These are phyloP conservation scores for Trichoderma asperellum DNA, from an alignment of 2,329 filamentous ascomycete species.

Conservation along the genomic window DNA sequence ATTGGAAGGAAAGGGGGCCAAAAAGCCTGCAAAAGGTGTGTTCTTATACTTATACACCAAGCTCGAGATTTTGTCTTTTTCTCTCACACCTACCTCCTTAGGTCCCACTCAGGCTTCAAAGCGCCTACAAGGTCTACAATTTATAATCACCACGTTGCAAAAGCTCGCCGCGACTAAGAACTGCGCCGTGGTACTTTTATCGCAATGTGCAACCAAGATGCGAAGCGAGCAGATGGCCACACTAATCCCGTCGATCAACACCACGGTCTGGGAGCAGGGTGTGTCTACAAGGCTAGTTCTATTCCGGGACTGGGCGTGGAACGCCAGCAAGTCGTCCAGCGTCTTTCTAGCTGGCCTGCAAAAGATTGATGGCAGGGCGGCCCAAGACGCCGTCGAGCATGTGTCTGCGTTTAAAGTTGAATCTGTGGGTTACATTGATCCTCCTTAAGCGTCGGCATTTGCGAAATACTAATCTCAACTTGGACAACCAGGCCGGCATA, in stretches of 20 bases:
- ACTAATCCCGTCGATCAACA: conserved; percentile 74
- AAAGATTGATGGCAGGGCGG: conserved; percentile 62
- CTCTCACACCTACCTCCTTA: conserved; percentile 32
- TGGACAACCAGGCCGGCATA: conserved; percentile 48
- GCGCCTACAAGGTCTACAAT: conserved; percentile 58
- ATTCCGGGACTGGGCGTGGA: conserved; percentile 75
- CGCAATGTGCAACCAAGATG: conserved; percentile 82
- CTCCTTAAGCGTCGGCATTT: conserved; percentile 27
- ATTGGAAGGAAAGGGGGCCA: conserved; percentile 44
- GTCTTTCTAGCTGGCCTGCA: conserved; percentile 66
- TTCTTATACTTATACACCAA: background rate
- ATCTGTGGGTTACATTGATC: conserved; percentile 43
- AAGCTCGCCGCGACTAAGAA: conserved; percentile 75
- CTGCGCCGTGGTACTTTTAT: conserved; percentile 74
- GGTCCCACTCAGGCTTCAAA: conserved; percentile 47
- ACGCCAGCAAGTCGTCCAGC: conserved; percentile 50
- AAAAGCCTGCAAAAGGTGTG: conserved; percentile 48
- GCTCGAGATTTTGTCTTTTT: background rate
- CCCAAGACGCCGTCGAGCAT: conserved; percentile 46
- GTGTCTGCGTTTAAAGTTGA: conserved; percentile 56
- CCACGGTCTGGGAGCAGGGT: conserved; percentile 78
- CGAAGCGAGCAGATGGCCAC: conserved; percentile 67
- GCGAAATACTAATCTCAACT: conserved; percentile 34
- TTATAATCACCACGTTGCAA: conserved; percentile 70
- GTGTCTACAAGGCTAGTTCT: conserved; percentile 74